A percentile compares a stretch with the other conserved stretches of the same genome.
Evolutionary conservation across 345 rosid species (phyloP).

Genomic region (Eucalyptus cloeziana): DNA sequence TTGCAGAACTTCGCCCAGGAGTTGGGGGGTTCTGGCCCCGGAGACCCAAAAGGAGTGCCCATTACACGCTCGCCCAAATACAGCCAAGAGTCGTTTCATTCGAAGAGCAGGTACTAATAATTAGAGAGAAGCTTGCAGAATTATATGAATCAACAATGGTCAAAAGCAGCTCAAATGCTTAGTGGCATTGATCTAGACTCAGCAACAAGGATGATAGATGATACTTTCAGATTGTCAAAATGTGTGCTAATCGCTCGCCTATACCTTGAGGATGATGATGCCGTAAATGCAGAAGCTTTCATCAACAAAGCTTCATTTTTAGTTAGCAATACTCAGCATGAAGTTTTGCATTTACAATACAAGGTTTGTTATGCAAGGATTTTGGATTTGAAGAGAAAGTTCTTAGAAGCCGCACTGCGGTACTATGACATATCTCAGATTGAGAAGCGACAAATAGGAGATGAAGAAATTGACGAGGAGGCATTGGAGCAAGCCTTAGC

Average conservation of each 20-base stretch:
- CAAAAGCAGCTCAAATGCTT: conserved; percentile 97
- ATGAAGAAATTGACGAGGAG: conserved; percentile 89
- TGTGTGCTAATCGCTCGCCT: conserved; percentile 96
- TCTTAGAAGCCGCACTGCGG: conserved; percentile 91
- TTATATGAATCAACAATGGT: conserved; percentile 91
- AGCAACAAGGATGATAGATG: conserved; percentile 80
- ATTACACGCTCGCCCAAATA: conserved; percentile 83
- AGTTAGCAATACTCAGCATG: conserved; percentile 92
- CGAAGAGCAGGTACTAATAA: conserved; percentile 83
- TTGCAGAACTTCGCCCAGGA: conserved; percentile 85
- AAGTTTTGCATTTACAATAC: conserved; percentile 81
- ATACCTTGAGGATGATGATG: conserved; percentile 99
- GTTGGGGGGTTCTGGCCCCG: conserved; percentile 62
- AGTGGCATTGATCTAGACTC: conserved; percentile 97
- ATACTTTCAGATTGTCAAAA: conserved; percentile 74
- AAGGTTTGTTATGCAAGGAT: conserved; percentile 98
- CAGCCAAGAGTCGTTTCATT: conserved; percentile 97
- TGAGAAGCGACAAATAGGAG: conserved; percentile 87
- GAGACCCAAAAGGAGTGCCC: conserved; percentile 83
- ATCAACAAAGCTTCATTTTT: conserved; percentile 95
- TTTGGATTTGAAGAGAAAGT: conserved; percentile 94
- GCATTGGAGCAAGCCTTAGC: conserved; percentile 87
- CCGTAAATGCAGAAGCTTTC: conserved; percentile 89
- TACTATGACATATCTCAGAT: conserved; percentile 92
- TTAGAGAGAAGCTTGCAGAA: conserved; percentile 93